Base-by-base conservation (phyloP, 2,329 filamentous ascomycete genomes). In the Aureobasidium vineae region DNA sequence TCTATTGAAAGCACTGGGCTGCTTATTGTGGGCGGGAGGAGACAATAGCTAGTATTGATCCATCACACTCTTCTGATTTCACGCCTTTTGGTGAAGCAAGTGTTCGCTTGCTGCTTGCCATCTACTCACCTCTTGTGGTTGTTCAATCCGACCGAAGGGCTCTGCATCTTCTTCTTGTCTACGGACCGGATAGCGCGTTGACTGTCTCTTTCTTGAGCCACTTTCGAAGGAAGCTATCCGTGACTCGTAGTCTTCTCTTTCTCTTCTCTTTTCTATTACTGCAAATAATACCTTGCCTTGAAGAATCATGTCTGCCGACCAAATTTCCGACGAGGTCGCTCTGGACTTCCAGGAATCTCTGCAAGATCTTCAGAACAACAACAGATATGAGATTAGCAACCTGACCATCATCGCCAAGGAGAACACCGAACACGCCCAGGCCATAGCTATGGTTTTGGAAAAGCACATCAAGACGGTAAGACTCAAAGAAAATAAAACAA, bases 391-490 rank as follows among this genome's bases (percentile, higher is more conserved):
- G 80, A 99, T 99, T 78, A 94, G 90, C 83, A 98, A 96, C 80
- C 81, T 99, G 80, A 99, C 95, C 69, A 88, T 97, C 77, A 98
- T 99, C 79, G 95, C 95, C 68, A 92, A 96, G 78, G 95, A 99
- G 79, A 97, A 96, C 75, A 97, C 93, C 71, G 92, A 96, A 79
- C 90, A 97, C 82, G 95, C 95, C 41, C 87, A 96, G 77, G 91
- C 90, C 70, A 98, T 99, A 73, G 93, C 95, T 21, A 88, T 91
- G 74, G 91, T 91, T 57, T 81, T 99, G 72, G 91, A 96, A 77
- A 90, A 93, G 70, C 95, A 99, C 75, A 97, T 99, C 78, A 89
- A 92, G 79, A 90, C 90, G 85, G 95, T 97, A 91, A 85, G 92
- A 66, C 33, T 33, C 21, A n/a, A 13, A 13, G 5, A 56, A 26